Conservation (phyloP, 2,329 filamentous ascomycete species). For the Ophiostoma montium region DNA sequence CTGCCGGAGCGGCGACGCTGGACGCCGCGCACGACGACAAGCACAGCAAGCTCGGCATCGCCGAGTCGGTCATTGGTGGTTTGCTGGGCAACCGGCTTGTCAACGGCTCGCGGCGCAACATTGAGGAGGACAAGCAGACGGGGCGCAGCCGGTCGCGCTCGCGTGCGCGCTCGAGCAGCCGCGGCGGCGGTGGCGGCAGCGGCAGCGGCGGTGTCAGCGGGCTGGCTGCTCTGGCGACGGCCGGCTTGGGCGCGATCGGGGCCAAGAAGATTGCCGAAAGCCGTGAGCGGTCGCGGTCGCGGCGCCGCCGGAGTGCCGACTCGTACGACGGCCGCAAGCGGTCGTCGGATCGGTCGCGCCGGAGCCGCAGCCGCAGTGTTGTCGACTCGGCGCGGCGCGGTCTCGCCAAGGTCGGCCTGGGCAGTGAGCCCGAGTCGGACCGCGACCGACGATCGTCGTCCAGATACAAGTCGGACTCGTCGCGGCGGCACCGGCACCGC, state of each 20-base stretch:
- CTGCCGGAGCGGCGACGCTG: conserved; percentile 71
- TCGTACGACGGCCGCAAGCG: conserved; percentile 30
- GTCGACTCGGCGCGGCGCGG: conserved; percentile 47
- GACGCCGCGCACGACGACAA: conserved; percentile 61
- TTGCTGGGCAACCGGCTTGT: conserved; percentile 74
- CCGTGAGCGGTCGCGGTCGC: conserved; percentile 32
- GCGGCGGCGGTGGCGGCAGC: conserved; percentile 22
- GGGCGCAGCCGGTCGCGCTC: conserved; percentile 59
- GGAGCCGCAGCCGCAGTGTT: conserved; percentile 51
- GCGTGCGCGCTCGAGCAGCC: conserved; percentile 29
- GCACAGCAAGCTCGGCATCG: conserved; percentile 69
- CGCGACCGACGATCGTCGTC: conserved; percentile 21
- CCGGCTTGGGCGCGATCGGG: conserved; percentile 44
- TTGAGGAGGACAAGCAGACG: conserved; percentile 43
- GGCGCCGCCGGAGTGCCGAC: conserved; percentile 35
- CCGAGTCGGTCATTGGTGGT: conserved; percentile 80
- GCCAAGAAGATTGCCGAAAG: conserved; percentile 44
- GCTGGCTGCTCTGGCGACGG: conserved; percentile 49
- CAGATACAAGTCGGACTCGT: conserved; percentile 14
- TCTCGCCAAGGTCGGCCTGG: conserved; percentile 47
- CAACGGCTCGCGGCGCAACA: conserved; percentile 60
- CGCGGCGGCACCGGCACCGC: conserved; percentile 15
- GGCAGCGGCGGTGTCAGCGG: conserved; percentile 32
- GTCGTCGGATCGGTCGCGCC: conserved; percentile 27
- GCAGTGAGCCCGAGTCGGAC: conserved; percentile 29